Conservation (phyloP, 768 basidiomycete species). For the Pleurotus cornucopiae region DNA sequence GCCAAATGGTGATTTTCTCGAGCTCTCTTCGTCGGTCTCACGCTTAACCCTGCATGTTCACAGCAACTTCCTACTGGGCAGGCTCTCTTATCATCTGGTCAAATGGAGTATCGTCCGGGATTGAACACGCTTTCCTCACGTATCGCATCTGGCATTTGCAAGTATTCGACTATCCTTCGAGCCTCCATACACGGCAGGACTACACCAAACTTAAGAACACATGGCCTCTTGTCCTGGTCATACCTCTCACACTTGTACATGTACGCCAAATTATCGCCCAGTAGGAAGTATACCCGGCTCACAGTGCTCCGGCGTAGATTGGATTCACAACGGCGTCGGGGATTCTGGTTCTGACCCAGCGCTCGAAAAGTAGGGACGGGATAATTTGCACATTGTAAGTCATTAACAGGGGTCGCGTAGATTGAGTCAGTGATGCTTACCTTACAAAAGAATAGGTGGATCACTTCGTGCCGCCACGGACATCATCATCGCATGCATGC, state of each 20-base stretch:
- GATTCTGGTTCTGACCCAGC: too few species aligned
- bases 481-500: background rate
- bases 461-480: conserved; percentile 1
- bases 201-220: background rate
- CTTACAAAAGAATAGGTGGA: background rate
- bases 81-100: background rate
- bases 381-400: too few species aligned
- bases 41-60: background rate
- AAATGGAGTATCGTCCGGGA: background rate
- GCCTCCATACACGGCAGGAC: too few species aligned
- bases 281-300: background rate
- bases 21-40: background rate
- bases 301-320: too few species aligned
- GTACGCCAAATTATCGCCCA: background rate
- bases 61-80: background rate
- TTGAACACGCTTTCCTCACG: conserved; percentile 5
- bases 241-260: background rate
- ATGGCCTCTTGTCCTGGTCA: background rate
- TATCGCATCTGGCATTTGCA: conserved; percentile 5
- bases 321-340: too few species aligned
- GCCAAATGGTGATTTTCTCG: background rate
- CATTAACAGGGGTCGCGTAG: too few species aligned
- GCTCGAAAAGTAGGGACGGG: too few species aligned
- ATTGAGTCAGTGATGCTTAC: too few species aligned
- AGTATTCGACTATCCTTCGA: background rate